Conservation (phyloP, 2,329 filamentous ascomycete genomes). For the Colletotrichum viniferum region DNA sequence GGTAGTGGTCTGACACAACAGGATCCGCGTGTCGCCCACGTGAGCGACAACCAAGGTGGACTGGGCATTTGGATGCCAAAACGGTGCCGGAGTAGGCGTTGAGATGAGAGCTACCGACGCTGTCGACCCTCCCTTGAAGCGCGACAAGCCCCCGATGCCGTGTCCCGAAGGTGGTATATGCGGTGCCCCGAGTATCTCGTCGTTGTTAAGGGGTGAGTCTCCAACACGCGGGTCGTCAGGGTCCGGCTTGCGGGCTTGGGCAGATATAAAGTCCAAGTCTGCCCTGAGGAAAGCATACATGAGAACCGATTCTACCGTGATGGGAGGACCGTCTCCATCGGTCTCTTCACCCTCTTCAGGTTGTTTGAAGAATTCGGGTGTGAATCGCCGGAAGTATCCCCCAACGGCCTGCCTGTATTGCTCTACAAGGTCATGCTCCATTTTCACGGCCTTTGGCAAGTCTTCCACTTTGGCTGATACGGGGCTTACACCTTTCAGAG, state of each 20-base stretch:
- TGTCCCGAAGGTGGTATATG: constrained; percentile 58
- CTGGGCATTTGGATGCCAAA: constrained; percentile 90
- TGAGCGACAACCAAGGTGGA: constrained; percentile 87
- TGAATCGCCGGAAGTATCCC: constrained; percentile 92
- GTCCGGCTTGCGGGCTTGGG: constrained; percentile 83
- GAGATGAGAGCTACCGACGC: constrained; percentile 90
- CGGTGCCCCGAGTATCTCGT: constrained; percentile 77
- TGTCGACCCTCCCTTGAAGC: constrained; percentile 94
- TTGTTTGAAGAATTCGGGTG: constrained; percentile 73
- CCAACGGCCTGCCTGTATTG: constrained; percentile 86
- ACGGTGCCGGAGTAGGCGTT: constrained; percentile 88
- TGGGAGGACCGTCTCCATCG: constrained; percentile 37
- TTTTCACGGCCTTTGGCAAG: constrained; percentile 63
- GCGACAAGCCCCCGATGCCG: constrained; percentile 73
- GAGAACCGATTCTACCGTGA: constrained; percentile 77
- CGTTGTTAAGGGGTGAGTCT: constrained; percentile 81
- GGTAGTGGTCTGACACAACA: constrained; percentile 86
- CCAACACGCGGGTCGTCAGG: constrained; percentile 71
- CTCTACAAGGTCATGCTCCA: constrained; percentile 74
- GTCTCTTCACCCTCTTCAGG: constrained; percentile 28
- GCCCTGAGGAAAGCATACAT: constrained; percentile 93
- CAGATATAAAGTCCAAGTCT: constrained; percentile 91
- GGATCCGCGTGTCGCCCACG: constrained; percentile 89
- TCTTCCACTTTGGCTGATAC: constrained; percentile 58
- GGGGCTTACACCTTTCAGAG: constrained; percentile 43